Evolutionary conservation across 2,329 filamentous ascomycete genomes (phyloP), one percentile per base, ranked within the genome.

Genomic region (Whalleya microplaca): DNA sequence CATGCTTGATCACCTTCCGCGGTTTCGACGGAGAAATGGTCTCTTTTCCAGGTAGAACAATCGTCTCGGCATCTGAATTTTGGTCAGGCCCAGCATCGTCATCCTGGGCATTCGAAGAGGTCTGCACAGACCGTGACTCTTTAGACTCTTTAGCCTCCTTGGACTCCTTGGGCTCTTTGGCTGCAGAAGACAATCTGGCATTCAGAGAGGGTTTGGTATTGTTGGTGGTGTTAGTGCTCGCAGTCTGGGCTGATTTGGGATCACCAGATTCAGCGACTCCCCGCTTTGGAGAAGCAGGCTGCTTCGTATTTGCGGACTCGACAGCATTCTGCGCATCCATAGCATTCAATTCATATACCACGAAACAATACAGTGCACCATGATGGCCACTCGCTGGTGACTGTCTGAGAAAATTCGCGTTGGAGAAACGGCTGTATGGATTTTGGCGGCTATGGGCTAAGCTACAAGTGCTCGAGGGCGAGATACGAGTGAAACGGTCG

Each of bases 41-140:
- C 69, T 88, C 83, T 68, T 87, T 88, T 23, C 84, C 84, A 10
- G 85, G 81, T 32, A 89, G 72, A 37, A 90, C 86, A 59, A 90
- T 88, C 14, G 87, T 90, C 74, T 90, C 87, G 47, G 87, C 87
- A 68, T 90, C 87, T 1, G 87, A 90, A 65, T 88, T 85, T 67
- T 81, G 85, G 56, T 87, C 86, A 55, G 76, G 75, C 20, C 70
- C 71, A 52, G 66, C 72, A 58, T 78, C 75, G 44, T 79, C 77
- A 53, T 82, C 77, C 49, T 73, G 68, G 19, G 73, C 67, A 49
- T 67, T 68, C 10, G 72, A 64, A n/a, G 68, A 66, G 23, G 70
- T 53, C 27, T 67, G 67, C 37, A 63, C 55, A 40, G 64, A 41
- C 47, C 64, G 70, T 41, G 65, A 49, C 27, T 76, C 75, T 56